Evolutionary conservation across 2,329 filamentous ascomycete species (phyloP), one percentile per base, ranked within the genome.

Genomic region (Herpotrichia juniperi): DNA sequence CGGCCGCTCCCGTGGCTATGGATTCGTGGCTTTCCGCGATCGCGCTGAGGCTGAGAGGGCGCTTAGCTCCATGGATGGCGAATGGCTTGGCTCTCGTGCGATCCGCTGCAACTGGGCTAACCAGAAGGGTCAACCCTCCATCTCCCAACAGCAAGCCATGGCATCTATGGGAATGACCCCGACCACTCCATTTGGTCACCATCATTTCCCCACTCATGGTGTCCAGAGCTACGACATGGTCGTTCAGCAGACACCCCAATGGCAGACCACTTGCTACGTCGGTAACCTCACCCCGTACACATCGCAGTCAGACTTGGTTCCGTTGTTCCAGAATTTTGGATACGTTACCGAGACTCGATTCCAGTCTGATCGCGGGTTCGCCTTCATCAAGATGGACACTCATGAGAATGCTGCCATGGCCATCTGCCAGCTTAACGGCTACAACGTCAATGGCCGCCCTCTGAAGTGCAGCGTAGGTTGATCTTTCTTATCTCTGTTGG

Each of bases 21-120:
- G 94, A 11, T 99, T 99, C 71, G 93, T 97, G 63, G 94, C 94
- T 44, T 99, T 96, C 84, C 90, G 93, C 57, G 94, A 99, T 58
- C 91, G 93, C 58, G 80, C 85, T 30, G 94, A 99, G 69, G 94
- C 94, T 24, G 94, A 99, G 75, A 96, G 97, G 78, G 93, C 94
- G 1, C 78, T 99, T 68, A 96, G 89, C 78, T 92, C 92, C 57
- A 99, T 99, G 94, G 94, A 99, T 69, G 94, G 94, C 57, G 94
- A 99, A 79, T 99, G 94, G 94, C 87, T 99, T 46, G 94, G 94
- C 48, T 97, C 94, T 66, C 90, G 94, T 60, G 94, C 94, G 34
- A 99, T 99, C 71, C 93, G 94, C 65, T 97, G 93, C 84, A 99
- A 99, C 82, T 99, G 94, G 94, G 94, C 94, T 55, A 99, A 99